A percentile compares a stretch with the other conserved stretches of the same genome.
Evolutionary conservation across 108 stramenopile genomes (phyloP).

Genomic region (Aurantiochytrium sp.): DNA sequence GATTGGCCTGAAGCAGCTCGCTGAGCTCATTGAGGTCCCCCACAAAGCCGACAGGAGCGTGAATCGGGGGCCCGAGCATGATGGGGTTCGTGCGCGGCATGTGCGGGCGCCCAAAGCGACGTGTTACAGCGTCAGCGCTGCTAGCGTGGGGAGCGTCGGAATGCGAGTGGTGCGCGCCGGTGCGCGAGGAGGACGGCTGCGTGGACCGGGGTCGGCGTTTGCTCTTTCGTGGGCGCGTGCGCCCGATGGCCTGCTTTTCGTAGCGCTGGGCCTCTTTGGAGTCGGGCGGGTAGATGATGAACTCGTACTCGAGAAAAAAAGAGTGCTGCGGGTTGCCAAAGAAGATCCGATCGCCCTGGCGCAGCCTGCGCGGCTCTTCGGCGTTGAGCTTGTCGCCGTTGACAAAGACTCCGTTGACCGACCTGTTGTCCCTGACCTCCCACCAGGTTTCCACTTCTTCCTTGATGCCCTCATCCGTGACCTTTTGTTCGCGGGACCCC

Average conservation of each 20-base stretch:
- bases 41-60: too few relatives aligned
- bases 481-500: not conserved
- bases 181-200: too few relatives aligned
- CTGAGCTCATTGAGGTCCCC: too few relatives aligned
- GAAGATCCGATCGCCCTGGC: not conserved
- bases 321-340: slow-evolving; percentile 23
- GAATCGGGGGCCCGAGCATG: too few relatives aligned
- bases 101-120: too few relatives aligned
- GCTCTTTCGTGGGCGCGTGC: not conserved
- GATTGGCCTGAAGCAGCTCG: too few relatives aligned
- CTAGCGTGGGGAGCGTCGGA: too few relatives aligned
- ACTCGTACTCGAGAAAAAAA: slow-evolving; percentile 25
- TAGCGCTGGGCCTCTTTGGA: slow-evolving; percentile 15
- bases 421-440: not conserved
- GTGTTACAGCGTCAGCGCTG: too few relatives aligned
- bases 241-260: not conserved
- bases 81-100: too few relatives aligned
- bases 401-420: slow-evolving; percentile 10
- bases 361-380: not conserved
- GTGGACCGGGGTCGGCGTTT: too few relatives aligned
- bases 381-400: not conserved
- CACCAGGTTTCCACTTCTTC: not conserved
- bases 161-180: too few relatives aligned
- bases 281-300: not conserved
- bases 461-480: not conserved